Evolutionary conservation across 495 filamentous ascomycete genomes (phyloP), one percentile per base, ranked within the genome.

Genomic region (Pyronema omphalodes): DNA sequence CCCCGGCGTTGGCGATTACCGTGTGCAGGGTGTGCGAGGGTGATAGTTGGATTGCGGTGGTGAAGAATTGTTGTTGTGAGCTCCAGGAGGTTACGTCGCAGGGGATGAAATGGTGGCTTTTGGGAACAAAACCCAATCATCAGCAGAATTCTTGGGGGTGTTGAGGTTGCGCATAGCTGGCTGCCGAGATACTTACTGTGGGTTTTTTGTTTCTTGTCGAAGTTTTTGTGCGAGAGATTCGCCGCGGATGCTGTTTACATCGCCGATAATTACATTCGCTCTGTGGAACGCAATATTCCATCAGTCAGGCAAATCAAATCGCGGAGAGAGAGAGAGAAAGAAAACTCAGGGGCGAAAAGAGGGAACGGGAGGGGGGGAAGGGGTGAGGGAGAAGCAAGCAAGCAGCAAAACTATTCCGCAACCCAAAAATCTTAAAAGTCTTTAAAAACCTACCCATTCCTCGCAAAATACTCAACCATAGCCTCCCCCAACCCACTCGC

Each of bases 1-100:
- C 76, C 33, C 81, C 83, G 4, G 83, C 82, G 60, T 80, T 83
- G 46, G 80, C 78, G 51, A 84, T 73, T 0, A 85, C 76, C 29
- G 71, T 71, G 62, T 84, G 76, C 54, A 86, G 70, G 1, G 67
- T 60, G 7, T 73, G 71, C 37, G 75, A 67, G 0, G 78, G 78
- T 37, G 76, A 79, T 15, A 68, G 63, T 37, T 65, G 48, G n/a
- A 71, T 63, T n/a, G 76, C 72, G 43, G 58, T 52, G 11, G 72
- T 70, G 69, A 84, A 86, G 51, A 81, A 71, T 18, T 71, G 57
- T 41, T 78, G 71, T 56, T 83, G 81, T 41, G 73, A 74, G 39
- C 73, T 54, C 76, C 78, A 84, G 51, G 69, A 64, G 0, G 71
- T 71, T 4, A 81, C 78, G 61, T 81, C 72, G 65, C 75, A 74